Evolutionary conservation across 495 filamentous ascomycete species (phyloP), one percentile per base, ranked within the genome.

Genomic region (Trichoderma virens): DNA sequence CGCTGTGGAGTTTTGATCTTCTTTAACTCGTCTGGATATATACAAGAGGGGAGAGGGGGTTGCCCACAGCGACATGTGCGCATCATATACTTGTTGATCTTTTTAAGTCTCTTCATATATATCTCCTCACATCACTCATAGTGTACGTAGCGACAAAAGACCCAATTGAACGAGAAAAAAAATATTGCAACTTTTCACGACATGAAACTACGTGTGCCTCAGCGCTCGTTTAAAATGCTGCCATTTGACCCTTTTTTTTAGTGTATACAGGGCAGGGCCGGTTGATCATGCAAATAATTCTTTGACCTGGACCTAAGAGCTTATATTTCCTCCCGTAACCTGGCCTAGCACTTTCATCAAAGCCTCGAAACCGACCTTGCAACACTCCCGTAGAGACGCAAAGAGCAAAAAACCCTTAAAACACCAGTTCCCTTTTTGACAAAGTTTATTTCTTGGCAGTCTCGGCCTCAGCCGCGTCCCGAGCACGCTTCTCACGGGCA

Each of bases 401-500:
- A 62, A 62, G 61, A 62, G 61, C 61, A 62, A 45, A 30, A 45
- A 41, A 41, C 34, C 61, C 61, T 43, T 41, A 62, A 62, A 62
- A 62, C 61, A 62, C 61, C 61, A 62, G 39, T 62, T 62, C 28
- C 61, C 61, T 25, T 62, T 62, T 62, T 62, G 35, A 35, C 6
- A 38, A 56, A 30, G 79, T 81, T 85, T 95, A 97, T 89, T 98
- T 97, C 85, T 86, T 87, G 73, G 87, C 86, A 71, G 87, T 86
- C 76, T 84, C 83, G 66, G 88, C 90, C 80, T 95, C 95, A 71
- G 89, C 91, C 90, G 96, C 97, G 65, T 87, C 89, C 86, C 88
- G 89, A 64, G 85, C 88, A 72, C 94, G 86, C 92, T 98, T 97
- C 84, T 94, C 92, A 75, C 92, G 88, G 72, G 83, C 82, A 73